phyloP scores from a whole-genome alignment of 2,329 filamentous ascomycete species.

The Colletotrichum cuscutae region DNA sequence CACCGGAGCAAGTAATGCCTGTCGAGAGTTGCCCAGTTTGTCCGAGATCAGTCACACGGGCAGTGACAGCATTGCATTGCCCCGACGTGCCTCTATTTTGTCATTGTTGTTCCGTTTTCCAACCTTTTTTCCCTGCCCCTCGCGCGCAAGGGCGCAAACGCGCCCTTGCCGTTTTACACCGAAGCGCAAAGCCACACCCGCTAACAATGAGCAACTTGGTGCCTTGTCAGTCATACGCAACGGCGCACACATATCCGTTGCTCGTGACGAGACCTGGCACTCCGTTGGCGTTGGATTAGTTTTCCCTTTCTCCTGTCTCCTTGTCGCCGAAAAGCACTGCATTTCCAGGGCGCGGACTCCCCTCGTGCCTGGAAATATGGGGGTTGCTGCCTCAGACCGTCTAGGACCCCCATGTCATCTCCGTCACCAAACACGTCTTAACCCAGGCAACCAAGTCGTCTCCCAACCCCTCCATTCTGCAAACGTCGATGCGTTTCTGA shows the following conservation, averaged over 20 bases:
- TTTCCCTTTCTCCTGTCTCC: not conserved
- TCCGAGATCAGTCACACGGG: not conserved
- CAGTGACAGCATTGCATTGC: not conserved
- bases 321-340: not conserved
- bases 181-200: not conserved
- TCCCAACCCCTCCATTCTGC: not conserved
- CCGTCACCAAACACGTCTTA: not conserved
- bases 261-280: not conserved
- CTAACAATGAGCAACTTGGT: not conserved
- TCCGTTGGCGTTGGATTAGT: not conserved
- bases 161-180: not conserved
- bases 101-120: not conserved
- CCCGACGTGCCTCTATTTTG: not conserved
- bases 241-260: not conserved
- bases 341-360: not conserved
- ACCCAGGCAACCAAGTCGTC: not conserved
- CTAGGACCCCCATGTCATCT: conserved; percentile 1
- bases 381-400: not conserved
- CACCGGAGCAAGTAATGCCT: not conserved
- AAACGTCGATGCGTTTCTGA: not conserved
- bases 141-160: not conserved
- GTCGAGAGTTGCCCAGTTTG: not conserved
- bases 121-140: not conserved
- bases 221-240: not conserved
- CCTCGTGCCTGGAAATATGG: conserved; percentile 9